Evolutionary conservation across 2,329 filamentous ascomycete species (phyloP).

Genomic region (Coniochaeta sp.): DNA sequence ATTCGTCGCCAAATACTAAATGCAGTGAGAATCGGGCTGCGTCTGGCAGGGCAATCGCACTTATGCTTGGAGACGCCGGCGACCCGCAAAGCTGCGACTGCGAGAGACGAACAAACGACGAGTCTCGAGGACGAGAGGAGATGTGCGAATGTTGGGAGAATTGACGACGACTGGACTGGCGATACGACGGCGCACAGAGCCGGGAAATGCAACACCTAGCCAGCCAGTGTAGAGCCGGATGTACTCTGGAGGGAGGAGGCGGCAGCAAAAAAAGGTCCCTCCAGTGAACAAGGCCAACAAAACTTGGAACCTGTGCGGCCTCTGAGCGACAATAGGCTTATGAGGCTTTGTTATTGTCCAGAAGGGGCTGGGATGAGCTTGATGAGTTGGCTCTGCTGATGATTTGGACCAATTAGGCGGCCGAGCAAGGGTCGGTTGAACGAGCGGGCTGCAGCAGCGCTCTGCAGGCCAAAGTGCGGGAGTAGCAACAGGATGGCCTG

Average conservation of each 20-base stretch:
- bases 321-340: slow-evolving; percentile 10
- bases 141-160: neutral
- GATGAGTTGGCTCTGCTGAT: slow-evolving; percentile 24
- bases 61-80: slow-evolving; percentile 1
- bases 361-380: slow-evolving; percentile 19
- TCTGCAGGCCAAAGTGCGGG: slow-evolving; percentile 6
- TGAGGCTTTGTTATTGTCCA: slow-evolving; percentile 27
- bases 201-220: neutral
- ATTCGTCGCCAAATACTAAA: neutral
- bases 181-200: neutral
- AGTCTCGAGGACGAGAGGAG: neutral
- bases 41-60: neutral
- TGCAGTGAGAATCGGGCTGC: neutral
- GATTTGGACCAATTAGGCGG: slow-evolving; percentile 18
- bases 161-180: neutral
- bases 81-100: neutral
- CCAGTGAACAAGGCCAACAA: neutral
- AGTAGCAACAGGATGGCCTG: neutral
- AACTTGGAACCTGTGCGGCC: slow-evolving; percentile 1
- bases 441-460: slow-evolving; percentile 15
- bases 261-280: neutral
- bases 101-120: neutral
- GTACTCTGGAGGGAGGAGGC: neutral
- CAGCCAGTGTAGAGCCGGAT: neutral
- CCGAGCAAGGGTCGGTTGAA: slow-evolving; percentile 12